Evolutionary conservation across 2,329 filamentous ascomycete species (phyloP), one percentile per base, ranked within the genome.

Genomic region (Sarocladium strictum): DNA sequence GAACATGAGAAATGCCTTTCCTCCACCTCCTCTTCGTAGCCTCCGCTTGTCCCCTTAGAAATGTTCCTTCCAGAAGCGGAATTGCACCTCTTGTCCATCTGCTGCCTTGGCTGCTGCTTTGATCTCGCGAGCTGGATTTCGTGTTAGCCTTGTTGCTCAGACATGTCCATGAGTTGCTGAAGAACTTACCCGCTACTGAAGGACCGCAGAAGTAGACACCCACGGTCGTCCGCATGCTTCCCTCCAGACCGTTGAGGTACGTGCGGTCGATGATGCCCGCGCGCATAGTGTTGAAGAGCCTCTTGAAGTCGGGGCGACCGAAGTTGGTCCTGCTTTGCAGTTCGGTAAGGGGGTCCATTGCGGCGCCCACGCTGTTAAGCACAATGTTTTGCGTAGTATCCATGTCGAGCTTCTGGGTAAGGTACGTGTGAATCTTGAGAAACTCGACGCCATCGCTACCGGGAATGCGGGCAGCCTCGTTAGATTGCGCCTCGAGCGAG

Each of bases 41-140:
- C 47, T n/a, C 15, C 23, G 24, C n/a, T 14, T 14, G 27, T 19
- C 15, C 15, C 9, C 17, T 65, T 78, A 86, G 67, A 86, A 86
- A 67, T 99, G 93, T 73, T 99, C 94, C 76, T 99, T 99, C 94
- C 94, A 99, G 78, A 99, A 99, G 64, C 90, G 89, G 76, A 97
- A 99, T 64, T 86, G 83, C 55, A 99, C 90, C 62, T 96, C 89
- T 58, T 82, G 82, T 35, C 81, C 84, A 12, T 84, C 89, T 15
- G 87, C 86, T 53, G 76, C 70, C 65, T 87, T 88, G 61, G 89
- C 88, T 15, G 93, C 92, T 66, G 84, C 83, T 71, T 89, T 87
- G 68, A 99, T 97, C 64, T 90, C 84, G 61, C 91, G 82, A 6
- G 93, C 93, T 72, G 81, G 76, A 43, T 49, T 49, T n/a, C 11